Evolutionary conservation across 805 yeast species (phyloP), one percentile per base, ranked within the genome.

Genomic region (Wickerhamiella qilinensis): DNA sequence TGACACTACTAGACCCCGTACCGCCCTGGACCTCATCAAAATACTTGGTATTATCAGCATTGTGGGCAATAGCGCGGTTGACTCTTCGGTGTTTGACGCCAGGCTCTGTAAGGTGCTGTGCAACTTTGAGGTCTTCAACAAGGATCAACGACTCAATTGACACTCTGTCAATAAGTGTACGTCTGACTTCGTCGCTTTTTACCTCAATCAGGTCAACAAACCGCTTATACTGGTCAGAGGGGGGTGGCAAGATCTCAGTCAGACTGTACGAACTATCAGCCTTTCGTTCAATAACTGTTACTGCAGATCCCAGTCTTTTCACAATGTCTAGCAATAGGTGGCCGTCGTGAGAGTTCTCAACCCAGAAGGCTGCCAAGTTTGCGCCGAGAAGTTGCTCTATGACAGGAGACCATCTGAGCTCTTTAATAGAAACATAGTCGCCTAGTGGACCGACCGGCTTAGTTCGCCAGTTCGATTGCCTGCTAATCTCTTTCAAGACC

Each of bases 381-480:
- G 60, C 56, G 2, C 65, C 65, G 22, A 84, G 53, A 1, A 64
- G 51, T 0, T 71, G 55, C 48, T 82, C 93, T 5, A 86, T 52
- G 3, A 78, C 55, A 19, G 67, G 68, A 4, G 67, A 58, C 84
- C 84, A 86, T 21, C 60, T 53, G 17, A 64, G 57, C 47, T 57
- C 71, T 7, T 73, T 78, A 12, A 88, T 60, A 3, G 69, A 62
- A 2, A 84, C 62, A 42, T 60, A 59, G 3, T 64, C 46, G 1
- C 94, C 95, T 2, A 88, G 45, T 0, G 98, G 98, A 0, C 97
- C 97, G 15, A 77, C 55, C 0, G 94, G 93, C 27, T 50, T 51
- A 2, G 55, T 48, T 15, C 64, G 65, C 33, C 40, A 36, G 14
- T 5, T 30, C 20, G 20, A 30, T 30, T 8, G 33, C 33, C 9